These are phyloP conservation scores for Saccharomyces eubayanus DNA, from an alignment of 805 yeast genomes.

Conservation along the genomic window DNA sequence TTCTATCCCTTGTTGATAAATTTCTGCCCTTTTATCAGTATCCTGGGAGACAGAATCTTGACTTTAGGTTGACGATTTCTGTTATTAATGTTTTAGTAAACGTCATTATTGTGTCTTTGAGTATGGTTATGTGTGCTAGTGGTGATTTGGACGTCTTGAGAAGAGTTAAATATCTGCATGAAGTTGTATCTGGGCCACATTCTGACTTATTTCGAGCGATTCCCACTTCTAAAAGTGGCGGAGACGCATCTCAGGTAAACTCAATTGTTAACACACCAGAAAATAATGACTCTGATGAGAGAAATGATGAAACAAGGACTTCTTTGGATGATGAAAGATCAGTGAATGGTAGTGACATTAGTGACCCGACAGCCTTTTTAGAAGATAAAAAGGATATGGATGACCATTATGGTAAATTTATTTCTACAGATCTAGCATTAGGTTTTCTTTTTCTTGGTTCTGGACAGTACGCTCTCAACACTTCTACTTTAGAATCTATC, in stretches of 20 bases:
- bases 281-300: not conserved
- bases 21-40: conserved; percentile 27
- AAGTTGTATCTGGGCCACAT: conserved; percentile 36
- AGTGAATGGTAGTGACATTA: not conserved
- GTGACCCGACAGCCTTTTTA: not conserved
- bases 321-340: not conserved
- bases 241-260: not conserved
- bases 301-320: not conserved
- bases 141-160: conserved; percentile 78
- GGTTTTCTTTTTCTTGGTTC: conserved; percentile 89
- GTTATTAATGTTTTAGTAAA: conserved; percentile 51
- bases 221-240: conserved; percentile 3
- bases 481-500: conserved; percentile 38
- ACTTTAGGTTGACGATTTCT: conserved; percentile 43
- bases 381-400: conserved; percentile 16
- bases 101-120: conserved; percentile 51
- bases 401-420: conserved; percentile 56
- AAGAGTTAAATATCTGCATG: conserved; percentile 63
- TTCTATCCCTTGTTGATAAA: conserved; percentile 21
- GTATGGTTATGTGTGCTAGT: conserved; percentile 81
- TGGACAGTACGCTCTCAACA: conserved; percentile 76
- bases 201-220: conserved; percentile 18
- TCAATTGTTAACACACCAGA: not conserved
- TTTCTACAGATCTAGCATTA: conserved; percentile 71
- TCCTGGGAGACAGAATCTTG: conserved; percentile 42